Evolutionary conservation across 2,329 filamentous ascomycete species (phyloP).

Genomic region (Hypoxylon sp.): DNA sequence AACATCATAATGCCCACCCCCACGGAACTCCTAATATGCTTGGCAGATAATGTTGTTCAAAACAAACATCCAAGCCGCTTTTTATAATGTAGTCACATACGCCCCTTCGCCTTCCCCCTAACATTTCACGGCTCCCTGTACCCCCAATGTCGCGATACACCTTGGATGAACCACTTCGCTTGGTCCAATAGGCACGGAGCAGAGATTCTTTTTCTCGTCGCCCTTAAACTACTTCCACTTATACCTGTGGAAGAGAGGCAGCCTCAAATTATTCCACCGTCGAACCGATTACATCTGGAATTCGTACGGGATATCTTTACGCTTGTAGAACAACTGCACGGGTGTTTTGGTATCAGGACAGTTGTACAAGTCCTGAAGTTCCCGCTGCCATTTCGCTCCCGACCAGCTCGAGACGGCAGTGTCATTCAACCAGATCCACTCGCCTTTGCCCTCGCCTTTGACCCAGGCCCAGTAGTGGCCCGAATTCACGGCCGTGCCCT

Average conservation of each 20-base stretch:
- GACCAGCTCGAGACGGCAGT: slow-evolving; percentile 7
- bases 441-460: slow-evolving; percentile 54
- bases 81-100: slow-evolving; percentile 2
- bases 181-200: background rate
- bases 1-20: background rate
- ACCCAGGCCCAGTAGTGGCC: slow-evolving; percentile 87
- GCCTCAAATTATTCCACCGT: slow-evolving; percentile 8
- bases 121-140: background rate
- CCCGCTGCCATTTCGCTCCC: background rate
- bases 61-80: background rate
- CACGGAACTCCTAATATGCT: slow-evolving; percentile 8
- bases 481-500: slow-evolving; percentile 74
- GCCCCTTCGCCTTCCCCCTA: background rate
- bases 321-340: slow-evolving; percentile 47
- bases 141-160: background rate
- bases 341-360: slow-evolving; percentile 29
- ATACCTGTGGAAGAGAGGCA: background rate
- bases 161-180: background rate
- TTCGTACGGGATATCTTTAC: slow-evolving; percentile 35
- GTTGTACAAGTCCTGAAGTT: slow-evolving; percentile 14
- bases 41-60: background rate
- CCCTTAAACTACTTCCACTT: background rate
- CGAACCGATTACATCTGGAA: background rate
- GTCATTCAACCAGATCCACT: slow-evolving; percentile 68
- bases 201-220: background rate